These are phyloP conservation scores for Lecanicillium sp. DNA, from an alignment of 2,329 filamentous ascomycete genomes.

Conservation along the genomic window DNA sequence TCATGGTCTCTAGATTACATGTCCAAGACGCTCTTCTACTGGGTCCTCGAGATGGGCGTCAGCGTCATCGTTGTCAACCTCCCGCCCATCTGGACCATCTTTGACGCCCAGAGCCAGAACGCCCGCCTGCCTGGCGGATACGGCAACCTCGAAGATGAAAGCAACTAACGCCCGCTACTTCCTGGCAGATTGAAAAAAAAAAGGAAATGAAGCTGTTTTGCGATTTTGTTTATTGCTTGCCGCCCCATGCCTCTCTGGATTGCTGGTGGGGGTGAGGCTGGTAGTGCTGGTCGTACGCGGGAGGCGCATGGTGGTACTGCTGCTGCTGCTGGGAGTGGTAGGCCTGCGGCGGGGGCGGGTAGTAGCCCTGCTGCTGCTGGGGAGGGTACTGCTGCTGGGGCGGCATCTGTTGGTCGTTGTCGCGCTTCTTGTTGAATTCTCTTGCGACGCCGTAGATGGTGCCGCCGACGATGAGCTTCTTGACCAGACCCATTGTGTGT, in stretches of 20 bases:
- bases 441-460: conserved; percentile 24
- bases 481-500: conserved; percentile 13
- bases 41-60: not conserved
- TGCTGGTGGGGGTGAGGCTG: not conserved
- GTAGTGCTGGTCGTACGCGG: conserved; percentile 2
- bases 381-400: not conserved
- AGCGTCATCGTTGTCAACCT: not conserved
- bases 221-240: not conserved
- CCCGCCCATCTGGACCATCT: not conserved
- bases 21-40: not conserved
- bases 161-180: not conserved
- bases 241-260: not conserved
- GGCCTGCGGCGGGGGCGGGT: not conserved
- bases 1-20: not conserved
- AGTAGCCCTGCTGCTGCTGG: not conserved
- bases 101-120: not conserved
- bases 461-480: conserved; percentile 18
- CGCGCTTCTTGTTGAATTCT: conserved; percentile 22
- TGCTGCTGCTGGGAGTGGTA: not conserved
- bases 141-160: not conserved
- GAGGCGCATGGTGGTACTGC: not conserved
- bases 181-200: not conserved
- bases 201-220: not conserved
- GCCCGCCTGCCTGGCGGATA: not conserved
- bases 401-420: conserved; percentile 16